phyloP scores from a whole-genome alignment of 345 rosid genomes.

The Adansonia digitata region DNA sequence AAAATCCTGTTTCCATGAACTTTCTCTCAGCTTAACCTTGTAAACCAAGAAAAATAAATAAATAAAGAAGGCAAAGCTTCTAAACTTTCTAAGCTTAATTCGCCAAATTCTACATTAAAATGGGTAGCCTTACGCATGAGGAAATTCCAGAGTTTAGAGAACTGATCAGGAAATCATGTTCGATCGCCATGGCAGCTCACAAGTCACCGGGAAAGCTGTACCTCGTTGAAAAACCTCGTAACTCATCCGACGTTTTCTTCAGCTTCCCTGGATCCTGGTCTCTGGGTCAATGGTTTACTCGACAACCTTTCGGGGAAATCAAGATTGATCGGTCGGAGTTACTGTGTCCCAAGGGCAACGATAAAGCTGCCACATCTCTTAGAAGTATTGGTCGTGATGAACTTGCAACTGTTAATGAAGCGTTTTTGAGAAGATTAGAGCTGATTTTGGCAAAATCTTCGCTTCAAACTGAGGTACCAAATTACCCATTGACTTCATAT shows the following conservation, averaged over 20 bases:
- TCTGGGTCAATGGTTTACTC: slow-evolving; percentile 21
- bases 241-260: slow-evolving; percentile 27
- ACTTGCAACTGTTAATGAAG: slow-evolving; percentile 58
- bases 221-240: neutral
- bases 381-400: slow-evolving; percentile 44
- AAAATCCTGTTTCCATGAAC: neutral
- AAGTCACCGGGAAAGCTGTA: slow-evolving; percentile 20
- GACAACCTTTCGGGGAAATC: slow-evolving; percentile 47
- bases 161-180: slow-evolving; percentile 36
- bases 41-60: neutral
- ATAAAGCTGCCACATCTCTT: slow-evolving; percentile 34
- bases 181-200: slow-evolving; percentile 36
- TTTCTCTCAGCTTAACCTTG: neutral
- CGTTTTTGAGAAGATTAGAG: slow-evolving; percentile 37
- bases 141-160: slow-evolving; percentile 21
- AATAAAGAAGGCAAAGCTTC: neutral
- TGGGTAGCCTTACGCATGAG: neutral
- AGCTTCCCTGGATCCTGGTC: slow-evolving; percentile 32
- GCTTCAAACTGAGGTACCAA: slow-evolving; percentile 36
- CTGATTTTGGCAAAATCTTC: slow-evolving; percentile 15
- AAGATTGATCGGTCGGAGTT: slow-evolving; percentile 31
- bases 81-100: too few species aligned
- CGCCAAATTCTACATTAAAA: neutral
- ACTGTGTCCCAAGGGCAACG: slow-evolving; percentile 16
- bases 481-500: neutral